These are phyloP conservation scores for Daldinia bambusicola DNA, from an alignment of 495 filamentous ascomycete genomes.

Conservation along the genomic window DNA sequence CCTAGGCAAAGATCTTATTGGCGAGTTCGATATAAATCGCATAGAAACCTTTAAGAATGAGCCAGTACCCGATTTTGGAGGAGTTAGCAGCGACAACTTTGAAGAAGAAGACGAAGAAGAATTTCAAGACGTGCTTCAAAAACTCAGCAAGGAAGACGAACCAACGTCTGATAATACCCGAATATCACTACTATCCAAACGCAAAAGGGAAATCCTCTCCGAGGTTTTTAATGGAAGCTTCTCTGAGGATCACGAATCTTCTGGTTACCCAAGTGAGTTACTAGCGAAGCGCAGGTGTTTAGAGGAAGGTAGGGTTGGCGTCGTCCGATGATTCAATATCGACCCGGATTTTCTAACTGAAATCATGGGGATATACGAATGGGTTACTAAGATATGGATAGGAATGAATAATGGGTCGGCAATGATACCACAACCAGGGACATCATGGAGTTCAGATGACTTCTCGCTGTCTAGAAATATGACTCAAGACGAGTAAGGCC, in stretches of 20 bases:
- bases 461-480: constrained; percentile 3
- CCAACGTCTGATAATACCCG: not conserved
- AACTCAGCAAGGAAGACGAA: not conserved
- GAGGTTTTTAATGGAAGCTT: constrained; percentile 45
- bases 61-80: not conserved
- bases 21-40: constrained; percentile 46
- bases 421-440: not conserved
- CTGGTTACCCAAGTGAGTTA: constrained; percentile 22
- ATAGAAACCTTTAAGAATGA: constrained; percentile 53
- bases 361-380: constrained; percentile 26
- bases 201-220: constrained; percentile 32
- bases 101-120: constrained; percentile 5
- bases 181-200: constrained; percentile 17
- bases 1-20: constrained; percentile 54
- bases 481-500: constrained; percentile 5
- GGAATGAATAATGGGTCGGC: constrained; percentile 14
- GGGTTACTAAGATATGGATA: constrained; percentile 34
- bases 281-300: constrained; percentile 37
- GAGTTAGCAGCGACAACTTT: not conserved
- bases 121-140: not conserved
- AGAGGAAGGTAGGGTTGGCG: constrained; percentile 40
- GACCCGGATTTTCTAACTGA: not conserved
- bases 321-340: constrained; percentile 35
- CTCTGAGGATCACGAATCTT: constrained; percentile 36
- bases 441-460: not conserved